phyloP scores from a whole-genome alignment of 2,329 filamentous ascomycete species.

The Apiospora koreana region DNA sequence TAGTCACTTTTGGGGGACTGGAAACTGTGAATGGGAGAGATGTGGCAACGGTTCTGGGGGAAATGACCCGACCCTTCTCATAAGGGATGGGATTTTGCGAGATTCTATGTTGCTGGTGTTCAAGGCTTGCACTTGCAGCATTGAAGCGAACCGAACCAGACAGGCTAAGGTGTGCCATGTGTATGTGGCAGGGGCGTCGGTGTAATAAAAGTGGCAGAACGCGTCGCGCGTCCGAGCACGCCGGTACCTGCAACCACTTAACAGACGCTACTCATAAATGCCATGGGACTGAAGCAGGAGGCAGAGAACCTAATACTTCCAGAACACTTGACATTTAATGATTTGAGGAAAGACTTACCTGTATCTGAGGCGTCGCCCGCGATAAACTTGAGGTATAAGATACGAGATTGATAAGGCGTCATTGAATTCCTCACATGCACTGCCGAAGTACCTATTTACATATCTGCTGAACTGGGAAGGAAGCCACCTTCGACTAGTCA shows the following conservation, averaged over 20 bases:
- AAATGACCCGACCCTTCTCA: neutral
- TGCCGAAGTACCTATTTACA: no score
- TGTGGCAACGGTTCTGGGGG: neutral
- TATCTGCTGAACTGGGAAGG: neutral
- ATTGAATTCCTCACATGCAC: neutral
- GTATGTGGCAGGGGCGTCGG: neutral
- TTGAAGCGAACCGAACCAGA: neutral
- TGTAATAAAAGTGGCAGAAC: slow-evolving; percentile 1
- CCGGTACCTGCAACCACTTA: slow-evolving; percentile 5
- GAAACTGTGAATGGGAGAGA: no score
- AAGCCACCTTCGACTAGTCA: neutral
- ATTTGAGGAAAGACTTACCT: neutral
- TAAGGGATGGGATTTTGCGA: neutral
- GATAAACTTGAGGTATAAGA: neutral
- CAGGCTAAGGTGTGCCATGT: neutral
- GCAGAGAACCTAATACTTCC: neutral
- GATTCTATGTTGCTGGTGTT: no score
- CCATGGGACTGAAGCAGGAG: neutral
- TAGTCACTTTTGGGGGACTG: slow-evolving; percentile 35
- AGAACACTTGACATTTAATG: neutral
- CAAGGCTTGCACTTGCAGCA: no score
- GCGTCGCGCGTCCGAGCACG: neutral
- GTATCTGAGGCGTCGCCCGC: neutral
- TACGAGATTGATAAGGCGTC: neutral
- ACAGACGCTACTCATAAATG: slow-evolving; percentile 4